Evolutionary conservation across 2,329 filamentous ascomycete species (phyloP).

Genomic region (Fonsecaea monophora): DNA sequence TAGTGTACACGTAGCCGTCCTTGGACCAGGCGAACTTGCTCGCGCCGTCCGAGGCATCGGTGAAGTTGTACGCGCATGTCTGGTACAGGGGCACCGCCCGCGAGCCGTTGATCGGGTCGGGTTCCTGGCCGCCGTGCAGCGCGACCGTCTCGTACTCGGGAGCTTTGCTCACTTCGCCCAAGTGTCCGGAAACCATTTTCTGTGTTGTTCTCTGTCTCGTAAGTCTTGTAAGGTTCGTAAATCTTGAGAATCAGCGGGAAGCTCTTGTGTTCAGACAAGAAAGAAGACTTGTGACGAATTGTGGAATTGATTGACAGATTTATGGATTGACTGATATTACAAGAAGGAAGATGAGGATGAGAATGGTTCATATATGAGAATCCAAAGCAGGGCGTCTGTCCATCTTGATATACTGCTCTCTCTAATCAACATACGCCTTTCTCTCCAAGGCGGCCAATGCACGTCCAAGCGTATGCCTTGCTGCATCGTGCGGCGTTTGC

Average conservation of each 20-base stretch:
- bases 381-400: no score
- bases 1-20: conserved; percentile 95
- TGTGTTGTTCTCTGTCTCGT: neutral
- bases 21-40: conserved; percentile 95
- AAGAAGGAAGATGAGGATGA: no score
- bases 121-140: conserved; percentile 80
- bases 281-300: no score
- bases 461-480: neutral
- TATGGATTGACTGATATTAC: neutral
- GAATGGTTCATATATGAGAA: no score
- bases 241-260: neutral
- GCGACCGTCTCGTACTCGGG: conserved; percentile 81
- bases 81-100: conserved; percentile 96
- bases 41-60: conserved; percentile 94
- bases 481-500: conserved; percentile 6
- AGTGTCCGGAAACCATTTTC: conserved; percentile 47
- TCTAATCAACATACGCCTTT: neutral
- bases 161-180: conserved; percentile 29
- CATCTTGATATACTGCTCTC: neutral
- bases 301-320: neutral
- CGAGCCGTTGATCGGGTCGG: conserved; percentile 81
- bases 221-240: neutral
- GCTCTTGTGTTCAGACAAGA: neutral
- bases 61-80: conserved; percentile 87
- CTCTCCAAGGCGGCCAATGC: neutral